phyloP scores from a whole-genome alignment of 106 monocot species.

The Dioscorea alata region DNA sequence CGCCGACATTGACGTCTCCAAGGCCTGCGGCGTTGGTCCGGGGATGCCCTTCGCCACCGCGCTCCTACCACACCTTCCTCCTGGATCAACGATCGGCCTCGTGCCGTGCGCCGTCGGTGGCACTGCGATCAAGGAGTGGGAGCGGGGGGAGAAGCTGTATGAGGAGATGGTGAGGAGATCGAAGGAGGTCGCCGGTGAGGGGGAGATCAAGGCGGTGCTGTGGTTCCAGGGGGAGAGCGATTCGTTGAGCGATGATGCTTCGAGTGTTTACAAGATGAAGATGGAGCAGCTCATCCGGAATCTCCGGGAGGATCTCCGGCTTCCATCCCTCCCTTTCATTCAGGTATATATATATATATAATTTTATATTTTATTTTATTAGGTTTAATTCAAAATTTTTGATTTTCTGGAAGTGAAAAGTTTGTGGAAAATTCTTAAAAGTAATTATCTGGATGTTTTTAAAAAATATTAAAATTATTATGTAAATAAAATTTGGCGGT shows the following conservation, averaged over 20 bases:
- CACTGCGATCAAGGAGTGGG: conserved; percentile 54
- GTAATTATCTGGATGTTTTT: too few species aligned
- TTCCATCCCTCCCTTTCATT: conserved; percentile 47
- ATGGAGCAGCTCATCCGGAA: conserved; percentile 58
- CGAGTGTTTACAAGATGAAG: conserved; percentile 26
- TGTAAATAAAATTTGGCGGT: too few species aligned
- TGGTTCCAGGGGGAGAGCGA: conserved; percentile 98
- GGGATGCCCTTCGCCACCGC: conserved; percentile 73
- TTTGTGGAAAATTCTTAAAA: too few species aligned
- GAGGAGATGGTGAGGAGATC: conserved; percentile 46
- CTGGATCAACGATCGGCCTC: conserved; percentile 18
- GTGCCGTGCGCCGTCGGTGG: conserved; percentile 81
- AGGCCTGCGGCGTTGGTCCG: conserved; percentile 68
- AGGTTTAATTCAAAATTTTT: too few species aligned
- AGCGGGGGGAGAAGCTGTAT: conserved; percentile 38
- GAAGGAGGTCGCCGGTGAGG: conserved; percentile 24
- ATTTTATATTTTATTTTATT: too few species aligned
- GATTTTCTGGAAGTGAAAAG: too few species aligned
- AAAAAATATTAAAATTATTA: too few species aligned
- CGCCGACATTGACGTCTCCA: conserved; percentile 52
- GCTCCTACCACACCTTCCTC: conserved; percentile 9
- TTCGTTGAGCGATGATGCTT: conserved; percentile 15
- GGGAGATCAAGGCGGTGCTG: conserved; percentile 46
- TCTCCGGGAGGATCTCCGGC: conserved; percentile 43
- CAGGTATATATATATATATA: conserved; percentile 23